Evolutionary conservation across 305 asterid species (phyloP).

Genomic region (Solanum hybrid): DNA sequence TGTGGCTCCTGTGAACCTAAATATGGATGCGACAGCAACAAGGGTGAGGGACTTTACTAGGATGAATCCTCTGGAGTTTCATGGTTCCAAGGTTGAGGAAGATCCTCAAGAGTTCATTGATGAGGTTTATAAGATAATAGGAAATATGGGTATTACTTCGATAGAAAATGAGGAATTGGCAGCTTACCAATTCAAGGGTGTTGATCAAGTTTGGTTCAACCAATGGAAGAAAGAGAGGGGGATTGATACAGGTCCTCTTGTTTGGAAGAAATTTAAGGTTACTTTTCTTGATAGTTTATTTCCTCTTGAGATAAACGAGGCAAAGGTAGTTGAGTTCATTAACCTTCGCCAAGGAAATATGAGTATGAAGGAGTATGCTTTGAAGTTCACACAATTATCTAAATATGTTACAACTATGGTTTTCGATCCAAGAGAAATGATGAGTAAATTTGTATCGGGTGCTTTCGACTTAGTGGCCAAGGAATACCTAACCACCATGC

Average conservation of each 20-base stretch:
- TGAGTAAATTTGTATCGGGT: not conserved
- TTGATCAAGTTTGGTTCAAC: not conserved
- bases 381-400: not conserved
- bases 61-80: not conserved
- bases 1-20: too few species aligned
- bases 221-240: not conserved
- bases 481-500: too few species aligned
- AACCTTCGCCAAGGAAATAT: not conserved
- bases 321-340: not conserved
- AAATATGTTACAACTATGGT: not conserved
- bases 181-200: not conserved
- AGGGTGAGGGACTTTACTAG: too few species aligned
- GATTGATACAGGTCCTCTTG: not conserved
- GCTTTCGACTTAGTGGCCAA: too few species aligned
- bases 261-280: not conserved
- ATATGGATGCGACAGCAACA: too few species aligned
- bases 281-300: not conserved
- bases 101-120: not conserved
- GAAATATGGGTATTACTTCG: too few species aligned
- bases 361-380: not conserved
- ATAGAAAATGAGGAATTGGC: too few species aligned
- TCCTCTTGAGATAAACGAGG: not conserved
- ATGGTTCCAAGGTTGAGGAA: not conserved
- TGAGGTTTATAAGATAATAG: not conserved
- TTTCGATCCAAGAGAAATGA: not conserved